Evolutionary conservation across 2,329 filamentous ascomycete species (phyloP), one percentile per base, ranked within the genome.

Genomic region (Exserohilum rostratum): DNA sequence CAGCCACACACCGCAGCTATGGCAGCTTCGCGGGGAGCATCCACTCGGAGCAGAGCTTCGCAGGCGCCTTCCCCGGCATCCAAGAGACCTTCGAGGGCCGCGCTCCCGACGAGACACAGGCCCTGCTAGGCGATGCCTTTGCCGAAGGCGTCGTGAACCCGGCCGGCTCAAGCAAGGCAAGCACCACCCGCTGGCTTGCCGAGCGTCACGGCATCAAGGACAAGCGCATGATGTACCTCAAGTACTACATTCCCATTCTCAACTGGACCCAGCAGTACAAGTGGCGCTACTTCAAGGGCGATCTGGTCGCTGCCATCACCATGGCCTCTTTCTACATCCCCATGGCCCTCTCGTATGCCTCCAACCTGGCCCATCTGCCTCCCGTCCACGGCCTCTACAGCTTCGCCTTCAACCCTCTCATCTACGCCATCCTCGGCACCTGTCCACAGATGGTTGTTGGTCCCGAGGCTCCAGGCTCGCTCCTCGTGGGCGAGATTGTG

Each of bases 271-370:
- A 82, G 47, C 91, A 96, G 77, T 99, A 99, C 76, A 86, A 85
- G 65, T 87, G 86, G 83, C 84, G 86, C 3, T 96, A 90, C 76
- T 76, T 98, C 43, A 86, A 88, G 65, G 95, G 95, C 43, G 95
- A 99, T 75, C 78, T 98, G 15, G 81, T 96, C 12, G 89, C 93
- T 7, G 93, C 93, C 44, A 75, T 98, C 59, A 98, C 95, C n/a
- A 89, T 99, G 79, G 91, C 93, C n/a, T 96, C 93, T 22, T 95
- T 99, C 79, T 99, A 99, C 75, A 89, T 99, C 33, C 95, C 95
- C 46, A 97, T 99, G 93, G 90, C 92, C 0, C 84, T 99, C 12
- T 98, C 95, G 0, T 89, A 96, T 61, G 92, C 95, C 50, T 87
- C 91, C 35, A 98, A 98, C 70, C 86, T 99, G 37, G 92, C 90